Base-by-base conservation (phyloP, 805 yeast species). In the Hanseniaspora lachancei region DNA sequence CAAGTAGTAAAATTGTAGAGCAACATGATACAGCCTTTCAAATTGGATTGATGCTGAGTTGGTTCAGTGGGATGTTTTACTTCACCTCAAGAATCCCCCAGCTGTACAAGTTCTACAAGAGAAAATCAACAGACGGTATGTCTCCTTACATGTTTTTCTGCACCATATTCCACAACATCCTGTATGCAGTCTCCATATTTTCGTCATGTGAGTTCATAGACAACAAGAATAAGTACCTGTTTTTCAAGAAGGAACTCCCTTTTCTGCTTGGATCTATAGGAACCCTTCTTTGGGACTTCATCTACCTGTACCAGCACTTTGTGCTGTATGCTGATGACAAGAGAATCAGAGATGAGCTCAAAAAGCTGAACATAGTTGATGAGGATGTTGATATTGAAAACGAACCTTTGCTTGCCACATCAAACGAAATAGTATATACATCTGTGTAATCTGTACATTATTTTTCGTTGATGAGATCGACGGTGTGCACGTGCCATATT, bases 111-210 rank as follows among this genome's bases (percentile, higher is more conserved):
- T 89, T 89, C 68, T 82, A 79, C 65, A 62, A 71, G 53, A 74
- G 96, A 41, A 85, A 86, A 65, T 86, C 96, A 0, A 93, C 95
- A 0, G 82, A 84, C 36, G 97, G 96, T 2, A 73, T 89, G 2
- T 85, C 96, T 1, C 87, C 95, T 23, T 68, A 85, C 47, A 72
- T 89, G 24, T 89, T 89, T 66, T 78, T 78, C 12, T 79, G 91
- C 20, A 95, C 96, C 0, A 71, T 89, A 46, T 54, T 79, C 24
- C 95, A 95, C 4, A 91, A 91, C 67, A 61, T 81, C 39, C 77
- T 88, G 1, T 89, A 91, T 67, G 79, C 93, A 0, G 61, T 79
- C 7, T 84, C 95, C 7, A 88, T 91, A 29, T 61, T 89, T 43
- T 73, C 83, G 1, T 79, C 86, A 49, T 76, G 86, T 69, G 73